Percentiles rank a stretch among this genome's conserved stretches.
These are phyloP conservation scores for Jaltomata sinuosa DNA, from an alignment of 257 asterid species.

Conservation along the genomic window DNA sequence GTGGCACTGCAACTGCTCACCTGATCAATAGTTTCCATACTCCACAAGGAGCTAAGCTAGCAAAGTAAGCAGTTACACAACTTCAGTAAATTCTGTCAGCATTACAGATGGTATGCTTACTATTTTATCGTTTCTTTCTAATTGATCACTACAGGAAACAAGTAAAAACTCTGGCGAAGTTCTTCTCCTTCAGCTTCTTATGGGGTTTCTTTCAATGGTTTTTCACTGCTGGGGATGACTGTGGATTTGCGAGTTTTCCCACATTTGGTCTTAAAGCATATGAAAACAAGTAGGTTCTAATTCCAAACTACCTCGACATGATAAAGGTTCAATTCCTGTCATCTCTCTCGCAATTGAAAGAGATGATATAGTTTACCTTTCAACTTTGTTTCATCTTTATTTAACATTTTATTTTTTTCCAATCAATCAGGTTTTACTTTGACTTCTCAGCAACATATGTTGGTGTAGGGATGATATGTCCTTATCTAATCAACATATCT, in stretches of 20 bases:
- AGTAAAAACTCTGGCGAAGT: constrained; percentile 72
- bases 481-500: constrained; percentile 77
- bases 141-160: constrained; percentile 55
- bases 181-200: constrained; percentile 85
- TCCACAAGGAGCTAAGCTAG: constrained; percentile 89
- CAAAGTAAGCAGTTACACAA: constrained; percentile 47
- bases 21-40: constrained; percentile 95
- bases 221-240: constrained; percentile 73
- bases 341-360: neutral
- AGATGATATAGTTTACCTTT: neutral
- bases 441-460: constrained; percentile 95
- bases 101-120: neutral
- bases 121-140: neutral
- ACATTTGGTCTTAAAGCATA: constrained; percentile 89
- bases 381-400: neutral
- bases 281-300: constrained; percentile 36
- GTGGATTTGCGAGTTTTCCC: constrained; percentile 76
- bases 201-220: constrained; percentile 99
- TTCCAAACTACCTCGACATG: neutral
- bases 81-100: neutral
- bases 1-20: constrained; percentile 98
- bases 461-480: constrained; percentile 98
- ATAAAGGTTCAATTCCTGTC: neutral
- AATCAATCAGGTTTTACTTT: constrained; percentile 62
- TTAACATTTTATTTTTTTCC: neutral